A percentile compares a stretch with the other conserved stretches of the same genome.
These are phyloP conservation scores for Malassezia sympodialis DNA, from an alignment of 1,284 basidiomycete genomes.

Conservation along the genomic window DNA sequence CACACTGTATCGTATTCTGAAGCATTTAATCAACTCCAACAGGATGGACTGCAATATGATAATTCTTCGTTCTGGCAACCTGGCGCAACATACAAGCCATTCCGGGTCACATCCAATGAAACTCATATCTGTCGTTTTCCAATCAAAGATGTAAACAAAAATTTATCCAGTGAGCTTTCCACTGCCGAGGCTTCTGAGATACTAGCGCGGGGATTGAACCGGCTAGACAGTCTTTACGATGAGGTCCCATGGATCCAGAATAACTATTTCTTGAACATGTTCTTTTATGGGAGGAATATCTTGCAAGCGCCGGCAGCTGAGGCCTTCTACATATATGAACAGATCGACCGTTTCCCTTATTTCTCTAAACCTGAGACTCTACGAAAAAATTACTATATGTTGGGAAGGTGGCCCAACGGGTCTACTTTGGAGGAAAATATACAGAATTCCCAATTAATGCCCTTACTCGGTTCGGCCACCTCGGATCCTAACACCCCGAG, in stretches of 20 bases:
- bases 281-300: slow-evolving; percentile 4
- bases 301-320: neutral
- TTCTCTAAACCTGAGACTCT: neutral
- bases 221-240: neutral
- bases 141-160: neutral
- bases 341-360: neutral
- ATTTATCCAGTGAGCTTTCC: neutral
- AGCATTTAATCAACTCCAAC: neutral
- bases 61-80: neutral
- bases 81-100: slow-evolving; percentile 2
- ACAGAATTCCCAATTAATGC: neutral
- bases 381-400: slow-evolving; percentile 1
- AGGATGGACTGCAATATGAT: neutral
- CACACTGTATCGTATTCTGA: slow-evolving; percentile 1
- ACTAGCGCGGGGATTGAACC: neutral
- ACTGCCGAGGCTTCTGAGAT: neutral
- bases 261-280: slow-evolving; percentile 5
- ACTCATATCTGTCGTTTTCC: slow-evolving; percentile 5
- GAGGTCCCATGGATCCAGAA: neutral
- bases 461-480: neutral
- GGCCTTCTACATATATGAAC: neutral
- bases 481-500: neutral
- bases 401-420: slow-evolving; percentile 5
- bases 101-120: slow-evolving; percentile 1
- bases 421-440: neutral